A percentile compares a stretch with the other conserved stretches of the same genome.
These are phyloP conservation scores for Drechmeria coniospora DNA, from an alignment of 2,329 filamentous ascomycete species.

Conservation along the genomic window DNA sequence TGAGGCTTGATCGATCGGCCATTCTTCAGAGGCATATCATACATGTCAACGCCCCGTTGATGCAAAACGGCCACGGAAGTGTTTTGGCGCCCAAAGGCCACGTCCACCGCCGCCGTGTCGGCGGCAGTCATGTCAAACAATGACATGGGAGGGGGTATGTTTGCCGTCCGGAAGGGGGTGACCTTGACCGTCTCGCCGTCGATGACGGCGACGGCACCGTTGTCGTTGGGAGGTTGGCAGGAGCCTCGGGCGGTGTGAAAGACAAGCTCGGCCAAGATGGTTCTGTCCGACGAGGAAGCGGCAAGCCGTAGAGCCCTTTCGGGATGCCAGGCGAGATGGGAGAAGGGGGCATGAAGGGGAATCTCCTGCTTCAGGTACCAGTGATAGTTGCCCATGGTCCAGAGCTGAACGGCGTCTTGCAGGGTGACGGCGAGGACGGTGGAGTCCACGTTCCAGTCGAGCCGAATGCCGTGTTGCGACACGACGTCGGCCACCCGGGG, in stretches of 20 bases:
- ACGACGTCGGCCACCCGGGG: conserved; percentile 40
- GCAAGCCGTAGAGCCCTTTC: conserved; percentile 64
- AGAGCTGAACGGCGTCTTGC: conserved; percentile 65
- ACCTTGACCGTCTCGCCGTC: conserved; percentile 70
- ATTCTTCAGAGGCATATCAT: conserved; percentile 50
- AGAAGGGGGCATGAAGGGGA: conserved; percentile 19
- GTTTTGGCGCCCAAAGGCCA: conserved; percentile 53
- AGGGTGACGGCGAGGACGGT: conserved; percentile 75
- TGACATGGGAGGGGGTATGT: conserved; percentile 86
- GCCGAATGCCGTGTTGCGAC: conserved; percentile 40
- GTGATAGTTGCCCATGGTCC: conserved; percentile 96
- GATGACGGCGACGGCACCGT: conserved; percentile 67
- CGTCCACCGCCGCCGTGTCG: conserved; percentile 51
- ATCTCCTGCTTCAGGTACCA: conserved; percentile 96
- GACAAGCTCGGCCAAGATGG: conserved; percentile 50
- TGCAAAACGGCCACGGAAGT: conserved; percentile 59
- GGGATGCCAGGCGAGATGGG: conserved; percentile 58
- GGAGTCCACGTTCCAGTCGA: conserved; percentile 87
- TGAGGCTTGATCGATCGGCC: conserved; percentile 30
- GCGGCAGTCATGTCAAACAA: conserved; percentile 57
- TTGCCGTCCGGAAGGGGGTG: conserved; percentile 70
- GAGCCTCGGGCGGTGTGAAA: conserved; percentile 56
- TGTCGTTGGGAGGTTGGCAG: conserved; percentile 54
- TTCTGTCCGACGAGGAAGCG: conserved; percentile 30
- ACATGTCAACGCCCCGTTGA: conserved; percentile 48